Evolutionary conservation across 1,139 yeast genomes (phyloP).

Genomic region (Magnusiomyces sp.): DNA sequence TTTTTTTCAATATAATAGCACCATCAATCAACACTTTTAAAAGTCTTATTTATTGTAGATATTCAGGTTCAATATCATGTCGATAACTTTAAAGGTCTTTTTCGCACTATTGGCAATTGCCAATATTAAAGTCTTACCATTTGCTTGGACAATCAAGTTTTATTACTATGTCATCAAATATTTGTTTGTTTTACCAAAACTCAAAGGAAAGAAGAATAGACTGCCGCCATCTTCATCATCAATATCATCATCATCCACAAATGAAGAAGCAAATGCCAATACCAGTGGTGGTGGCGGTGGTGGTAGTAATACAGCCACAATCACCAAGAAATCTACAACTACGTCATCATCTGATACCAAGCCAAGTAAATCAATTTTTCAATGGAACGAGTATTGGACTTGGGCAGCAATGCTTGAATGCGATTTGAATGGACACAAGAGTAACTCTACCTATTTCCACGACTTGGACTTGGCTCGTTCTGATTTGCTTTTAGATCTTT

Average conservation of each 20-base stretch:
- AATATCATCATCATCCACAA: background rate
- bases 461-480: constrained; percentile 79
- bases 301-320: background rate
- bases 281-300: constrained; percentile 13
- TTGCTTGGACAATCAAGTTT: constrained; percentile 58
- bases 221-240: background rate
- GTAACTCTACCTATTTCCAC: constrained; percentile 75
- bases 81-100: background rate
- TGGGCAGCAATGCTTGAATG: constrained; percentile 72
- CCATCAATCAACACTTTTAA: too few relatives aligned
- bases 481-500: constrained; percentile 46
- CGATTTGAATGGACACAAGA: constrained; percentile 81
- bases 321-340: background rate
- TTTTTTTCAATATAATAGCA: too few relatives aligned
- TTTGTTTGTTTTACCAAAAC: constrained; percentile 31
- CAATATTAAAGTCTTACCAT: constrained; percentile 53
- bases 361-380: constrained; percentile 13
- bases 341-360: background rate
- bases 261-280: constrained; percentile 12
- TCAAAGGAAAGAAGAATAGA: constrained; percentile 5
- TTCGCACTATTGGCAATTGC: constrained; percentile 11
- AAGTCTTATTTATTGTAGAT: too few relatives aligned
- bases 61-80: too few relatives aligned
- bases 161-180: constrained; percentile 40
- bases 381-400: constrained; percentile 40